A percentile compares a stretch with the other conserved stretches of the same genome.
Conservation (phyloP, 345 rosid species). For the Sonneratia alba region DNA sequence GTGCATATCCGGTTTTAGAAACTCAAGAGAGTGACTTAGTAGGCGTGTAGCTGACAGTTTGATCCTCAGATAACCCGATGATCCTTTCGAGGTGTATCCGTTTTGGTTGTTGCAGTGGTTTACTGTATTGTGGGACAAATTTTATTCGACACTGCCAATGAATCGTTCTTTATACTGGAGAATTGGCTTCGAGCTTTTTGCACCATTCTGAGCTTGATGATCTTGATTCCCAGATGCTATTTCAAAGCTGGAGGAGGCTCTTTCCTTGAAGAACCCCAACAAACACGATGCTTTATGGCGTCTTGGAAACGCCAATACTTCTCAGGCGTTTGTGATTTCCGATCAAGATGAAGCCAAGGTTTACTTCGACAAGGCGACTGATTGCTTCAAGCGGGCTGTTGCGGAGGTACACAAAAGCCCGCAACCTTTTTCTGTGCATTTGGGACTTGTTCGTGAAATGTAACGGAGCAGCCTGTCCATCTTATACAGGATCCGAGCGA, state of each 20-base stretch:
- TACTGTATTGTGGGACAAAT: not conserved
- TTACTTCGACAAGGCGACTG: constrained; percentile 57
- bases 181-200: not conserved
- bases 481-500: constrained; percentile 60
- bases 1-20: too few species aligned
- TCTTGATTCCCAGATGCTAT: constrained; percentile 44
- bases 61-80: not conserved
- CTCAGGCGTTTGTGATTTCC: constrained; percentile 58
- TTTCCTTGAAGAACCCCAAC: constrained; percentile 38
- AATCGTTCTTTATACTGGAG: not conserved
- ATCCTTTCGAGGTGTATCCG: not conserved
- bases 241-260: constrained; percentile 78
- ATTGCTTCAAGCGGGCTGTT: constrained; percentile 60
- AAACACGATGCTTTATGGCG: constrained; percentile 72
- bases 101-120: not conserved
- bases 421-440: not conserved
- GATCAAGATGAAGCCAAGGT: constrained; percentile 53
- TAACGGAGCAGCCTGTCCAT: not conserved
- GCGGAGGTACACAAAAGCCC: constrained; percentile 34
- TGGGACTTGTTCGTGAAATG: not conserved
- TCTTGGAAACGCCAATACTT: constrained; percentile 81
- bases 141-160: not conserved
- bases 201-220: not conserved
- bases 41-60: not conserved
- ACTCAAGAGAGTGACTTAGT: not conserved